Evolutionary conservation across 139 green algal genomes (phyloP).

Genomic region (Closterium sp.): DNA sequence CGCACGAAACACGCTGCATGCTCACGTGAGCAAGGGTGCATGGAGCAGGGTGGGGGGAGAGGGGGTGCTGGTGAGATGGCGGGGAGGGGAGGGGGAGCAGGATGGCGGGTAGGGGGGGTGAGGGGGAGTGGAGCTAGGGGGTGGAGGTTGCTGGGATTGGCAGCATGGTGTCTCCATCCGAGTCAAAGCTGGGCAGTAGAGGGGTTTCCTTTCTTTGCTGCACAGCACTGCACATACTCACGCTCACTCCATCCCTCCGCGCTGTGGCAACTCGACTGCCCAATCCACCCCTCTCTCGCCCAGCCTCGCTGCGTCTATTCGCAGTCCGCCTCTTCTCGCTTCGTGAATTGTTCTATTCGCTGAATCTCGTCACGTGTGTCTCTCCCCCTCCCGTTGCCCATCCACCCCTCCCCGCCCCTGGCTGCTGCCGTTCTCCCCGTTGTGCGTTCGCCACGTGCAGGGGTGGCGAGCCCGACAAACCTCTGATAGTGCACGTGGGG

Average conservation of each 20-base stretch:
- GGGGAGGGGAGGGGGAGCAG: too few species aligned
- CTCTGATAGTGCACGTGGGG: conserved; percentile 91
- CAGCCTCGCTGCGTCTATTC: neutral
- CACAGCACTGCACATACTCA: neutral
- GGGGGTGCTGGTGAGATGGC: neutral
- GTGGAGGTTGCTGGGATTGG: neutral
- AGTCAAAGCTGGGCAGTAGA: too few species aligned
- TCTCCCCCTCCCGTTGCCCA: conserved; percentile 3
- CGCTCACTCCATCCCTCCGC: neutral
- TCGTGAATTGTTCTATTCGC: too few species aligned
- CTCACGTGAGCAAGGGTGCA: conserved; percentile 18
- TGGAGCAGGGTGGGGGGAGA: too few species aligned
- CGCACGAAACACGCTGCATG: conserved; percentile 11
- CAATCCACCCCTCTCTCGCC: neutral
- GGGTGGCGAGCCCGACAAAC: conserved; percentile 26
- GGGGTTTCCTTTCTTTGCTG: neutral
- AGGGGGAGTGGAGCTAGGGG: neutral
- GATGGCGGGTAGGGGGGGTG: neutral
- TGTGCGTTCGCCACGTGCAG: neutral
- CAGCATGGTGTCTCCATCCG: neutral
- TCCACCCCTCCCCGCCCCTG: neutral
- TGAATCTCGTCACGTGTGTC: neutral
- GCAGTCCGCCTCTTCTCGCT: too few species aligned
- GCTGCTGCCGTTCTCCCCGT: neutral
- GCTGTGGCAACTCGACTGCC: too few species aligned